phyloP scores from a whole-genome alignment of 768 basidiomycete species.

The Rhodotorula taiwanensis region DNA sequence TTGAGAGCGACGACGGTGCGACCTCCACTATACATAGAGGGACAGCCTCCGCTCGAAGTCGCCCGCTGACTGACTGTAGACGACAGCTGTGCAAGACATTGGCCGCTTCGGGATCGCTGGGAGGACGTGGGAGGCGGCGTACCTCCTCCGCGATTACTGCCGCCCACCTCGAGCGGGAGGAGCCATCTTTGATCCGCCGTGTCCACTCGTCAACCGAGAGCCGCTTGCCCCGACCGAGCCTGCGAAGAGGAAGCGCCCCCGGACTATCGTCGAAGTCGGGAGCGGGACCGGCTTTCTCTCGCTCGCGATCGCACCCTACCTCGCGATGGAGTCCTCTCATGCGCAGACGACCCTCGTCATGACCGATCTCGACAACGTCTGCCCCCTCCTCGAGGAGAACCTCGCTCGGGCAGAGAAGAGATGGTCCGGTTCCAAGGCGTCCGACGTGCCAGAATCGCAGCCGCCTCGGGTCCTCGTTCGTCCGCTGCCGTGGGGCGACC shows the following conservation, averaged over 20 bases:
- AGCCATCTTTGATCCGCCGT: constrained; percentile 27
- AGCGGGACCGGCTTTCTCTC: constrained; percentile 67
- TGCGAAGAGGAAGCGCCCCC: constrained; percentile 51
- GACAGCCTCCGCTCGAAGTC: neutral
- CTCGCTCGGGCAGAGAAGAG: constrained; percentile 24
- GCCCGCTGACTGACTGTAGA: too few relatives aligned
- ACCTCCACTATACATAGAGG: too few relatives aligned
- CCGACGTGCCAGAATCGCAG: neutral
- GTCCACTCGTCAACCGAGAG: constrained; percentile 19
- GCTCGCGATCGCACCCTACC: constrained; percentile 45
- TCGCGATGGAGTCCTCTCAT: too few relatives aligned
- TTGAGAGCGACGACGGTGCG: constrained; percentile 8
- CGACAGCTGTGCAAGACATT: constrained; percentile 24
- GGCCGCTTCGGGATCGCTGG: constrained; percentile 32
- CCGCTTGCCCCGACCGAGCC: constrained; percentile 44
- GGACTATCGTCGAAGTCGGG: constrained; percentile 62
- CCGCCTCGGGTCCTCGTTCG: constrained; percentile 48
- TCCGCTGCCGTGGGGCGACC: constrained; percentile 67
- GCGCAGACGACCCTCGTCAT: constrained; percentile 41
- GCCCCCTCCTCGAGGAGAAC: constrained; percentile 52
- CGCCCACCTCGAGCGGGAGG: constrained; percentile 45
- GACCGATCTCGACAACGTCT: constrained; percentile 74
- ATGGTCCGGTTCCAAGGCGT: neutral
- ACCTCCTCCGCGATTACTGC: constrained; percentile 57
- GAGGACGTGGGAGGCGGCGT: constrained; percentile 60